phyloP scores from a whole-genome alignment of 192 early-diverging fungal species.

The Geranomyces variabilis region DNA sequence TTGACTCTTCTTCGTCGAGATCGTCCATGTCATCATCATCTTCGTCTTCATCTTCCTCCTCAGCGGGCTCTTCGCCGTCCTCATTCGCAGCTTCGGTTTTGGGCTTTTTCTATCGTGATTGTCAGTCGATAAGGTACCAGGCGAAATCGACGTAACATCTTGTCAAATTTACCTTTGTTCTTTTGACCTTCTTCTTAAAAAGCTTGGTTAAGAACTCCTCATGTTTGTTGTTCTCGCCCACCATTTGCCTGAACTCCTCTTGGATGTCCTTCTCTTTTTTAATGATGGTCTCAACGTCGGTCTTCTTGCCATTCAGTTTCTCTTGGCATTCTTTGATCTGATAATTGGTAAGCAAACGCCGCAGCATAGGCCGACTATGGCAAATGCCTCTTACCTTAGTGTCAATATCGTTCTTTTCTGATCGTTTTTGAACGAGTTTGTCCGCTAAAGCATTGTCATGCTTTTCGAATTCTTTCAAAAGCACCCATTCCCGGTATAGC shows the following conservation, averaged over 20 bases:
- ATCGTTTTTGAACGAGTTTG: conserved; percentile 53
- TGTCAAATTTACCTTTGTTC: conserved; percentile 48
- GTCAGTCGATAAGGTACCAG: not conserved
- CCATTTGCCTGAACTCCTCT: conserved; percentile 46
- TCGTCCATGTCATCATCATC: conserved; percentile 53
- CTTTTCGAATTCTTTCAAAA: conserved; percentile 72
- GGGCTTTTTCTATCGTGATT: conserved; percentile 48
- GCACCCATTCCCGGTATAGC: conserved; percentile 63
- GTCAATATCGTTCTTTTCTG: conserved; percentile 60
- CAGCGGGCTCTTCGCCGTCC: conserved; percentile 41
- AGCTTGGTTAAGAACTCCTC: conserved; percentile 63
- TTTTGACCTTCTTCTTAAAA: conserved; percentile 65
- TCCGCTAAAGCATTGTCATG: conserved; percentile 58
- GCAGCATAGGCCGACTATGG: conserved; percentile 1
- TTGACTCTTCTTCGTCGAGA: conserved; percentile 36
- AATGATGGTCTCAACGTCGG: conserved; percentile 60
- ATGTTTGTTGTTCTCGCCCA: conserved; percentile 65
- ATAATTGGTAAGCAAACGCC: not conserved
- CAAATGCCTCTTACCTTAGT: conserved; percentile 39
- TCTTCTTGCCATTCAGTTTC: conserved; percentile 60
- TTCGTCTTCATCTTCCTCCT: conserved; percentile 50
- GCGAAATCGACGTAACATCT: conserved; percentile 16
- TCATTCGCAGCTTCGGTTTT: conserved; percentile 35
- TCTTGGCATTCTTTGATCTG: conserved; percentile 68
- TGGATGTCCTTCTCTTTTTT: conserved; percentile 56